Evolutionary conservation across 371 early-diverging fungal genomes (phyloP).

Genomic region (Dipsacomyces acuminosporus): DNA sequence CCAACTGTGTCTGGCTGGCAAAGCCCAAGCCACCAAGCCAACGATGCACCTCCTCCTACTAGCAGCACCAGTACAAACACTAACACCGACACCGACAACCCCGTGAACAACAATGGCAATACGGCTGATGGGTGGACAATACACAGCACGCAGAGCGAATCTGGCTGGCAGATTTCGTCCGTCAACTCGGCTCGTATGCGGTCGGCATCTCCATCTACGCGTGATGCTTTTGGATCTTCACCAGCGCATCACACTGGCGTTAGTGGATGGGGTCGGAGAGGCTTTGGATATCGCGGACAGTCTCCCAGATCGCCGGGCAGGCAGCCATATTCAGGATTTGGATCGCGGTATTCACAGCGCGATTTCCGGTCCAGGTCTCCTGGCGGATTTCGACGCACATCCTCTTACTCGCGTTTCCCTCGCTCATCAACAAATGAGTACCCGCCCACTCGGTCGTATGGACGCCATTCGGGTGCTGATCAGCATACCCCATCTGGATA

Average conservation of each 20-base stretch:
- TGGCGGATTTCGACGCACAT: constrained; percentile 1
- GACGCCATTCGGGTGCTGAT: no score
- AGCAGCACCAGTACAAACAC: not conserved
- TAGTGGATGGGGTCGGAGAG: constrained; percentile 2
- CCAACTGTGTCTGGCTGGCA: constrained; percentile 16
- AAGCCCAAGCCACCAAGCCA: constrained; percentile 22
- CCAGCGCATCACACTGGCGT: not conserved
- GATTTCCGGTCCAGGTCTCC: constrained; percentile 21
- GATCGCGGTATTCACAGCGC: constrained; percentile 17
- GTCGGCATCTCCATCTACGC: constrained; percentile 2
- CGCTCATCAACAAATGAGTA: constrained; percentile 8
- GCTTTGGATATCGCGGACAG: constrained; percentile 10
- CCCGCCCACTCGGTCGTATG: constrained; percentile 1
- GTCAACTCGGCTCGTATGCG: constrained; percentile 1
- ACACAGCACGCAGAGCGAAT: no score
- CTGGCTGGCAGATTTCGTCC: no score
- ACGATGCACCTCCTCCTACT: constrained; percentile 1
- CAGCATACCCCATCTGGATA: no score
- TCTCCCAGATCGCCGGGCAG: constrained; percentile 25
- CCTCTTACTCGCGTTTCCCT: constrained; percentile 18
- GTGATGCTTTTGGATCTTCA: not conserved
- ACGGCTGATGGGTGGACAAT: no score
- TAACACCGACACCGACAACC: not conserved
- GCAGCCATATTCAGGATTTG: constrained; percentile 10
- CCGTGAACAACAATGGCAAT: not conserved